Evolutionary conservation across 1,139 yeast genomes (phyloP).

Genomic region (Yamadazyma songkhlaensis): DNA sequence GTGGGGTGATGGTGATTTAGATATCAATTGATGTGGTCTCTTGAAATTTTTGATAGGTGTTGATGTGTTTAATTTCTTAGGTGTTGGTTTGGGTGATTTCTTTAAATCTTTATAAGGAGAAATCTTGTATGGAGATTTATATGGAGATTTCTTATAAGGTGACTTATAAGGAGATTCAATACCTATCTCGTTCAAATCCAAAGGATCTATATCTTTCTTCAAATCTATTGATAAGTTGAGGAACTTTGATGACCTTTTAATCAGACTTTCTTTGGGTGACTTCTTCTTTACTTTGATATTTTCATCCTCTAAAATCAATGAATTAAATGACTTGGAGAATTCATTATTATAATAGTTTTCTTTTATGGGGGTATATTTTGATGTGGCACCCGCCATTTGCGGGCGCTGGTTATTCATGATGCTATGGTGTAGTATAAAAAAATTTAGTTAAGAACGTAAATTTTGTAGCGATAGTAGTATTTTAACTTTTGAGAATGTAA

Average conservation of each 20-base stretch:
- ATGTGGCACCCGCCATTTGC: conserved; percentile 22
- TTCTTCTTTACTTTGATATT: conserved; percentile 2
- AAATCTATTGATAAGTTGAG: conserved; percentile 44
- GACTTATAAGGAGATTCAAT: conserved; percentile 9
- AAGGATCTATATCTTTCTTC: conserved; percentile 8
- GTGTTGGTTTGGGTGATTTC: neutral
- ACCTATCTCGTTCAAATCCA: conserved; percentile 29
- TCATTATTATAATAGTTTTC: conserved; percentile 23
- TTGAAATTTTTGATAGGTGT: conserved; percentile 36
- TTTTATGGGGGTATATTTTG: conserved; percentile 4
- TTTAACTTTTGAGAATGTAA: conserved; percentile 4
- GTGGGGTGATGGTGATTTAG: conserved; percentile 45
- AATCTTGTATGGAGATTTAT: conserved; percentile 1
- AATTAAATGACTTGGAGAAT: conserved; percentile 45
- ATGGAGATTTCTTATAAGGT: conserved; percentile 7
- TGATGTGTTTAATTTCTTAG: conserved; percentile 7
- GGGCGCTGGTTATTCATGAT: conserved; percentile 26
- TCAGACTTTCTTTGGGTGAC: conserved; percentile 18
- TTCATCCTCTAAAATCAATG: conserved; percentile 40
- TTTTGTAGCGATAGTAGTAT: neutral
- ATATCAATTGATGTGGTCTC: conserved; percentile 45
- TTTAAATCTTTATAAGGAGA: neutral
- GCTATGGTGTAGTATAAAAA: neutral
- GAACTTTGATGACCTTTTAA: conserved; percentile 46
- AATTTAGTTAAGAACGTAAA: neutral